Evolutionary conservation across 2,329 filamentous ascomycete species (phyloP).

Genomic region (Xylariaceae sp.): DNA sequence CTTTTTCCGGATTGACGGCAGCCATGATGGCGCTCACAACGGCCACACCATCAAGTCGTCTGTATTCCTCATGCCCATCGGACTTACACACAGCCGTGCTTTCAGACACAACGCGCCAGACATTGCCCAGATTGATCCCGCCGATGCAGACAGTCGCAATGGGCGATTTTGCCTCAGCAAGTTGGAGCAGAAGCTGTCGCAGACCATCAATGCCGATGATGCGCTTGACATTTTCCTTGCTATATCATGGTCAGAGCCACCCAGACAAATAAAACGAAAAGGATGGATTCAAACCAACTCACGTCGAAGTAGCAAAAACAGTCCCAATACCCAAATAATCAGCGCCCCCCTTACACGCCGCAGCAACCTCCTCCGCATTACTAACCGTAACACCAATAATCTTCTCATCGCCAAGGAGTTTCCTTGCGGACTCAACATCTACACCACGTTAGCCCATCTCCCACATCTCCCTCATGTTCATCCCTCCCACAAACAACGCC

Average conservation of each 20-base stretch:
- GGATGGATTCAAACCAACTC: conserved; percentile 30
- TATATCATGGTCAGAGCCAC: conserved; percentile 30
- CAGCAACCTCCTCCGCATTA: conserved; percentile 64
- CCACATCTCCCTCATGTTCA: background rate
- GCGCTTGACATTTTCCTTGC: conserved; percentile 80
- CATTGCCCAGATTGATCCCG: conserved; percentile 73
- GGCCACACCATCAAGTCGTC: conserved; percentile 68
- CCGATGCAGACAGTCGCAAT: conserved; percentile 78
- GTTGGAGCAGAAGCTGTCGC: conserved; percentile 57
- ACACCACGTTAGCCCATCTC: background rate
- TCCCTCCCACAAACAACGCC: background rate
- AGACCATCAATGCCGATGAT: conserved; percentile 72
- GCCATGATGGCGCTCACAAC: conserved; percentile 86
- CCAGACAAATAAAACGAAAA: background rate
- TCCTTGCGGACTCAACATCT: conserved; percentile 62
- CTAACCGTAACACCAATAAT: conserved; percentile 89
- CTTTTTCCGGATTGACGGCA: conserved; percentile 59
- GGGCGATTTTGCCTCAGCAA: conserved; percentile 43
- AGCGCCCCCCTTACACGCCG: conserved; percentile 69
- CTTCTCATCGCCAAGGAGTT: conserved; percentile 65
- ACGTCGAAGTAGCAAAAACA: conserved; percentile 79
- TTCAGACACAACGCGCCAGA: conserved; percentile 69
- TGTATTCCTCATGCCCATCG: background rate
- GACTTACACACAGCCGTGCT: conserved; percentile 49
- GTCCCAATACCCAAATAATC: conserved; percentile 90